Conservation (phyloP, 345 rosid genomes). For the Crucihimalaya himalaica region DNA sequence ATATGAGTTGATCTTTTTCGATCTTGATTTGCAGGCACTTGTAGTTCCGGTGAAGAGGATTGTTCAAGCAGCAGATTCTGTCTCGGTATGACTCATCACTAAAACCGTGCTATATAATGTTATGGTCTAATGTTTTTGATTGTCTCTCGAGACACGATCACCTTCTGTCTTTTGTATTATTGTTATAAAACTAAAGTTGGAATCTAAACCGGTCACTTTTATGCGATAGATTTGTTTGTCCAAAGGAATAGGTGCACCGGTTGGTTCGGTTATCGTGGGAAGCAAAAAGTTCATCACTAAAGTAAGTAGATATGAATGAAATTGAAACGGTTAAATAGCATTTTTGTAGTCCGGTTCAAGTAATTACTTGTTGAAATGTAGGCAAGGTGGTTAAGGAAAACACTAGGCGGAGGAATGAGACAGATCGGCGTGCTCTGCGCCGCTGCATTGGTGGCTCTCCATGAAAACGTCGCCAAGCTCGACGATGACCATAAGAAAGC, state of each 20-base stretch:
- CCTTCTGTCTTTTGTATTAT: not conserved
- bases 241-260: slow-evolving; percentile 93
- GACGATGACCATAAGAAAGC: slow-evolving; percentile 81
- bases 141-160: not conserved
- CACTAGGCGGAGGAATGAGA: slow-evolving; percentile 97
- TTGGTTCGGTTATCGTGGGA: slow-evolving; percentile 90
- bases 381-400: slow-evolving; percentile 88
- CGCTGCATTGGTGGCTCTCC: slow-evolving; percentile 77
- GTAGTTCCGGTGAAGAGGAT: slow-evolving; percentile 83
- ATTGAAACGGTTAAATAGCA: not conserved
- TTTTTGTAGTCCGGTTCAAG: slow-evolving; percentile 1
- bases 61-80: slow-evolving; percentile 86
- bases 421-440: slow-evolving; percentile 84
- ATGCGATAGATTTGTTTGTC: slow-evolving; percentile 74
- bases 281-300: slow-evolving; percentile 69
- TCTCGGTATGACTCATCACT: slow-evolving; percentile 52
- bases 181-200: not conserved
- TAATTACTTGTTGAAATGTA: slow-evolving; percentile 26
- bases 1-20: not conserved
- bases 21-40: slow-evolving; percentile 58
- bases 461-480: slow-evolving; percentile 66
- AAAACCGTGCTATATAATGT: slow-evolving; percentile 12
- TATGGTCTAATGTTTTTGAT: not conserved
- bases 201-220: slow-evolving; percentile 12
- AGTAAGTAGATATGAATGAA: slow-evolving; percentile 45